Percentiles rank a stretch among this genome's conserved stretches.
Conservation (phyloP, 2,329 filamentous ascomycete species). For the Aspergillus pseudoglaucus region DNA sequence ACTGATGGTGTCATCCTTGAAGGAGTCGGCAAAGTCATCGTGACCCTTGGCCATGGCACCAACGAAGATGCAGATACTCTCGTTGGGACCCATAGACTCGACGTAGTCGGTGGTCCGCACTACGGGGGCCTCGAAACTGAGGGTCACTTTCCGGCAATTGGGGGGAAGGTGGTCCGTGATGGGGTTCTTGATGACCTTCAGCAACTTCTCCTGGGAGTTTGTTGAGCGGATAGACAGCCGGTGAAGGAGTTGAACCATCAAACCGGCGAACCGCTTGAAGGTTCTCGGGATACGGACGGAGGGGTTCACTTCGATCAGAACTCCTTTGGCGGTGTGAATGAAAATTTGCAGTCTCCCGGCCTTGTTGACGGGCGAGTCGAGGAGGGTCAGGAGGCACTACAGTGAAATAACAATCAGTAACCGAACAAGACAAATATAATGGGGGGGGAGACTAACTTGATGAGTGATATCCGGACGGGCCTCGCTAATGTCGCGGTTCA, state of each 20-base stretch:
- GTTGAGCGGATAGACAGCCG: conserved; percentile 92
- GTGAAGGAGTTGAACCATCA: conserved; percentile 97
- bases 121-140: conserved; percentile 87
- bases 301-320: conserved; percentile 96
- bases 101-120: conserved; percentile 88
- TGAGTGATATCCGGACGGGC: conserved; percentile 96
- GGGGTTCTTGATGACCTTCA: conserved; percentile 96
- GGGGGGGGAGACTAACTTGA: conserved; percentile 60
- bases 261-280: conserved; percentile 95
- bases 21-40: conserved; percentile 89
- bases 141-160: conserved; percentile 94
- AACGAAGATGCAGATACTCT: conserved; percentile 96
- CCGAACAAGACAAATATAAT: conserved; percentile 2
- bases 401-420: conserved; percentile 8
- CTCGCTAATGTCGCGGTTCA: conserved; percentile 98
- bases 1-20: conserved; percentile 94
- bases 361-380: conserved; percentile 98
- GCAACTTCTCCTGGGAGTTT: conserved; percentile 92
- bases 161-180: conserved; percentile 95
- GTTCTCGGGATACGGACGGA: conserved; percentile 95
- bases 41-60: conserved; percentile 97
- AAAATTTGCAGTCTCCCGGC: conserved; percentile 96
- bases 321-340: conserved; percentile 95
- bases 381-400: conserved; percentile 90
- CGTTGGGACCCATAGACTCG: conserved; percentile 66